Evolutionary conservation across 305 asterid genomes (phyloP).

Genomic region (Stenogyne calaminthoides): DNA sequence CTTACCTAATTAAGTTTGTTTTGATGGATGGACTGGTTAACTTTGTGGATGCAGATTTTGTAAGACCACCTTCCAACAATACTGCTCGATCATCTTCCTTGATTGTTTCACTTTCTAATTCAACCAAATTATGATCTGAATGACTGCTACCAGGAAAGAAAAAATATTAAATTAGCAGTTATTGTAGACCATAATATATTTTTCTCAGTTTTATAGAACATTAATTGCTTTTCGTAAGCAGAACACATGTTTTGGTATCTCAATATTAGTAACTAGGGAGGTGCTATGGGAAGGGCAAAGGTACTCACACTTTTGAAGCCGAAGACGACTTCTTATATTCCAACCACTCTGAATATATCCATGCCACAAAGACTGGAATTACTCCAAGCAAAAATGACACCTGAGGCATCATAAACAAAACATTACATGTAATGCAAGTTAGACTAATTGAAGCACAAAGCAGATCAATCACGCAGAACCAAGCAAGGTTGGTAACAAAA

Average conservation of each 20-base stretch:
- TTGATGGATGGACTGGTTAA: conserved; percentile 58
- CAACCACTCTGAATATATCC: conserved; percentile 89
- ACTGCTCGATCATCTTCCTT: conserved; percentile 84
- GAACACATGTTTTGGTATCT: background rate
- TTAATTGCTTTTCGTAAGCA: conserved; percentile 12
- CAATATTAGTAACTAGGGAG: background rate
- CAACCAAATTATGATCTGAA: conserved; percentile 79
- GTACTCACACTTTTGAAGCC: conserved; percentile 70
- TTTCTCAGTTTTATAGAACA: background rate
- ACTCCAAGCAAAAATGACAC: conserved; percentile 87
- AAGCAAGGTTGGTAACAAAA: background rate
- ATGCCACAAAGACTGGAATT: conserved; percentile 65
- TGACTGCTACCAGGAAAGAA: conserved; percentile 57
- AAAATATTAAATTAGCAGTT: conserved; percentile 24
- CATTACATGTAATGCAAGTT: background rate
- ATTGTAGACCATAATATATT: background rate
- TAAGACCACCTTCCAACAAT: conserved; percentile 86
- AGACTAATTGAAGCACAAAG: background rate
- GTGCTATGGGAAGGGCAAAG: background rate
- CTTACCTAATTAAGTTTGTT: conserved; percentile 78
- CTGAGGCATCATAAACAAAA: conserved; percentile 47
- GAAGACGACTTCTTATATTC: conserved; percentile 68
- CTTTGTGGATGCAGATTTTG: conserved; percentile 76
- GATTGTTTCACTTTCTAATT: conserved; percentile 57
- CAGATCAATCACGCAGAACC: background rate